Conservation (phyloP, 805 yeast species). For the Lipomyces japonicus region DNA sequence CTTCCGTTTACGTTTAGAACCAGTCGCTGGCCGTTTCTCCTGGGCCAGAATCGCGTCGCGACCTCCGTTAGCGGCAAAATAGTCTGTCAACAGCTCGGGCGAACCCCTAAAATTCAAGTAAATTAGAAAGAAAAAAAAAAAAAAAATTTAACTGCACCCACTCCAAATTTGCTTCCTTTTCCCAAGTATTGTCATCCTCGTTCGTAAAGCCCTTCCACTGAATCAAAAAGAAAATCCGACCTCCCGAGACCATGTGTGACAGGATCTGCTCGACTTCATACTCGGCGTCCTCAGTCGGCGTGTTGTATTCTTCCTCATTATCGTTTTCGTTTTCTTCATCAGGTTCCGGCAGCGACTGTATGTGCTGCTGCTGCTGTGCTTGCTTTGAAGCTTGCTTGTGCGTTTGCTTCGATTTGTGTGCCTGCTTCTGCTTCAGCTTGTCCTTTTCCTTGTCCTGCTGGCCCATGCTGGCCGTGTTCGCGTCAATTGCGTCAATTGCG, state of each 20-base stretch:
- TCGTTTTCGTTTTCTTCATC: slow-evolving; percentile 3
- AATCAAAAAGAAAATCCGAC: slow-evolving; percentile 2
- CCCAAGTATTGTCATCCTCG: slow-evolving; percentile 20
- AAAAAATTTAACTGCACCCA: slow-evolving; percentile 1
- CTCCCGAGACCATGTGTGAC: slow-evolving; percentile 6
- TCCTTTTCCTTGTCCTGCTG: too few relatives aligned
- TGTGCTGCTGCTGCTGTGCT: too few relatives aligned
- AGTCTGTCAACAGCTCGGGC: slow-evolving; percentile 3
- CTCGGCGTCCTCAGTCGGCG: too few relatives aligned
- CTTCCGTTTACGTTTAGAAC: too few relatives aligned
- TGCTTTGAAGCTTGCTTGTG: too few relatives aligned
- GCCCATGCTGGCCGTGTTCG: too few relatives aligned
- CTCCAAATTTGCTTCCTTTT: slow-evolving; percentile 10
- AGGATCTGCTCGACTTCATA: slow-evolving; percentile 14
- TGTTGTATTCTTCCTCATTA: slow-evolving; percentile 4
- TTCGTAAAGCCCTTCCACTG: slow-evolving; percentile 20
- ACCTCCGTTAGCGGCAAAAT: slow-evolving; percentile 4
- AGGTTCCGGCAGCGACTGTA: not conserved
- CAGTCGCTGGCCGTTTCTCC: too few relatives aligned
- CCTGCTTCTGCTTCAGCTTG: too few relatives aligned
- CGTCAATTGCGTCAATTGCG: too few relatives aligned
- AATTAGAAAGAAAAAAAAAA: not conserved
- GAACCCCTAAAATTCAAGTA: not conserved
- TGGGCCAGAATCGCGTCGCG: not conserved
- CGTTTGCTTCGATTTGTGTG: too few relatives aligned